phyloP scores from a whole-genome alignment of 352 stramenopile species.

The Blastocystis sp. region DNA sequence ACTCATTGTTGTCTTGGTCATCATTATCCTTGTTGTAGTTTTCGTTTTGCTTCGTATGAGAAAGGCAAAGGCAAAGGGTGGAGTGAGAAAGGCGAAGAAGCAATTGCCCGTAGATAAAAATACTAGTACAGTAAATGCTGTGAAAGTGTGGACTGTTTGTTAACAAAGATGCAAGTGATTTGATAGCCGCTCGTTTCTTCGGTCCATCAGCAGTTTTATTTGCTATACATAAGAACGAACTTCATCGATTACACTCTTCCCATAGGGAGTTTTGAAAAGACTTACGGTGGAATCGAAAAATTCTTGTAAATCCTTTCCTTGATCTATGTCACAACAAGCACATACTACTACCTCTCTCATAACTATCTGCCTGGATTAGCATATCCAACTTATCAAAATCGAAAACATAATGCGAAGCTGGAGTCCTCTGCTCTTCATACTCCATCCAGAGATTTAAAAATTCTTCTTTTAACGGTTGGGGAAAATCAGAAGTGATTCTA shows the following conservation, averaged over 20 bases:
- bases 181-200: neutral
- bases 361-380: conserved; percentile 85
- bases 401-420: conserved; percentile 82
- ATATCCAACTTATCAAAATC: conserved; percentile 91
- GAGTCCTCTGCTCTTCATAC: conserved; percentile 73
- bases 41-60: neutral
- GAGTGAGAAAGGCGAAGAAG: neutral
- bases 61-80: neutral
- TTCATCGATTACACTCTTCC: neutral
- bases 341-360: conserved; percentile 73
- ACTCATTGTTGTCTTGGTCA: neutral
- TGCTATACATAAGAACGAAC: neutral
- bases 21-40: neutral
- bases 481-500: conserved; percentile 65
- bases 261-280: conserved; percentile 43
- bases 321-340: neutral
- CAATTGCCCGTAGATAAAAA: neutral
- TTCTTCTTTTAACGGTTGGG: conserved; percentile 55
- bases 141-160: neutral
- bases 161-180: neutral
- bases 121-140: neutral
- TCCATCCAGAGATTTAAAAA: conserved; percentile 76
- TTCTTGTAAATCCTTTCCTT: conserved; percentile 23
- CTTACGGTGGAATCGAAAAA: conserved; percentile 43
- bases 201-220: neutral